Conservation (phyloP, 768 basidiomycete species). For the Suillus tomentosus region DNA sequence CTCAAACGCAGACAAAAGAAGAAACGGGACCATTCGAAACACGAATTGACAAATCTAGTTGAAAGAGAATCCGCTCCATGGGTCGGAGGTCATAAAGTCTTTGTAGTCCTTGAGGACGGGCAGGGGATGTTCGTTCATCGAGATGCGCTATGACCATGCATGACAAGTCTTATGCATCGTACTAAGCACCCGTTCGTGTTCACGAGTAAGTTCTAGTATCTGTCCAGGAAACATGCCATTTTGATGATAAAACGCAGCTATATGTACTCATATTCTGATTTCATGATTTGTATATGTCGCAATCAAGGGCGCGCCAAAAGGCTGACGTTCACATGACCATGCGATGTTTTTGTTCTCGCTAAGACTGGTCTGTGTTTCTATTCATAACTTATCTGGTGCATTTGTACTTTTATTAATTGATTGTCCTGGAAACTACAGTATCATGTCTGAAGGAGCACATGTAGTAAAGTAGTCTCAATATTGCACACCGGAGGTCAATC, state of each 20-base stretch:
- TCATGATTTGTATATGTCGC: neutral
- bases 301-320: neutral
- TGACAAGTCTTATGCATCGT: neutral
- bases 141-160: conserved; percentile 7
- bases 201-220: neutral
- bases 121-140: conserved; percentile 17
- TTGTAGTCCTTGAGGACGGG: conserved; percentile 32
- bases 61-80: conserved; percentile 28
- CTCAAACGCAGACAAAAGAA: conserved; percentile 6
- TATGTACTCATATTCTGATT: neutral
- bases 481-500: neutral
- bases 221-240: neutral
- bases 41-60: conserved; percentile 10
- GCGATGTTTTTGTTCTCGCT: neutral
- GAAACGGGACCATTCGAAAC: conserved; percentile 5
- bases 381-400: neutral
- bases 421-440: neutral
- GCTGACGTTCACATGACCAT: neutral
- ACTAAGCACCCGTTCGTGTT: neutral
- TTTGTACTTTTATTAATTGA: neutral
- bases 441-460: neutral
- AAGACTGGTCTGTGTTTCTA: neutral
- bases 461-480: neutral
- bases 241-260: neutral
- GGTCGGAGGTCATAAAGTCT: conserved; percentile 29